These are phyloP conservation scores for Globisporangium splendens DNA, from an alignment of 352 stramenopile genomes.

Conservation along the genomic window DNA sequence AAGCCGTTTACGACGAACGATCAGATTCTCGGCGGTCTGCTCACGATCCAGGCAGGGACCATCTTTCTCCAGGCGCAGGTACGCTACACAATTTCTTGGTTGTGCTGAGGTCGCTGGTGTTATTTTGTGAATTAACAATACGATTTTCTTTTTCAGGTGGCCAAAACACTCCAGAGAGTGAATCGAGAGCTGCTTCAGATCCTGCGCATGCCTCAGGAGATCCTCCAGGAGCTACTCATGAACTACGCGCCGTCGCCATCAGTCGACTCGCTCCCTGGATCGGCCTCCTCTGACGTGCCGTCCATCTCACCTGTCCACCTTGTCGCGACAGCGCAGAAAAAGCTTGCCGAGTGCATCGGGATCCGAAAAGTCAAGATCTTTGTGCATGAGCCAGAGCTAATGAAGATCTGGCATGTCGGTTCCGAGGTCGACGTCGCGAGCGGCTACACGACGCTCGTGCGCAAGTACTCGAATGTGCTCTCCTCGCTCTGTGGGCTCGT, in stretches of 20 bases:
- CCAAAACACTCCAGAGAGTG: conserved; percentile 47
- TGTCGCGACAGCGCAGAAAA: conserved; percentile 45
- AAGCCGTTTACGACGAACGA: conserved; percentile 76
- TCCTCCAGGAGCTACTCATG: conserved; percentile 21
- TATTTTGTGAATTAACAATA: background rate
- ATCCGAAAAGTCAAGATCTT: conserved; percentile 70
- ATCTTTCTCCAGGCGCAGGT: conserved; percentile 50
- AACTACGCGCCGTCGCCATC: background rate
- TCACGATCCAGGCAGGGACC: conserved; percentile 58
- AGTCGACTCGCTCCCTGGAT: background rate
- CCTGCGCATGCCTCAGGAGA: conserved; percentile 36
- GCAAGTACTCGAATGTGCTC: conserved; percentile 55
- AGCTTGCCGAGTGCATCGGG: conserved; percentile 53
- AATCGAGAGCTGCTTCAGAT: conserved; percentile 61
- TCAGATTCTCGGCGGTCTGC: conserved; percentile 55
- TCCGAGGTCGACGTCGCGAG: conserved; percentile 15
- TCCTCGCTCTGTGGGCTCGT: conserved; percentile 57
- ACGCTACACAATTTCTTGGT: background rate
- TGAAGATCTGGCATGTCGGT: conserved; percentile 56
- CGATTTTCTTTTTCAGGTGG: conserved; percentile 14
- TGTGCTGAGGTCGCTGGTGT: background rate
- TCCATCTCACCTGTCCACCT: conserved; percentile 42
- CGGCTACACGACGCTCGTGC: conserved; percentile 24
- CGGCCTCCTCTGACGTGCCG: background rate
- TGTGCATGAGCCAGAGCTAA: conserved; percentile 43